Conservation (phyloP, 2,329 filamentous ascomycete genomes). For the Calonectria leucothoes region DNA sequence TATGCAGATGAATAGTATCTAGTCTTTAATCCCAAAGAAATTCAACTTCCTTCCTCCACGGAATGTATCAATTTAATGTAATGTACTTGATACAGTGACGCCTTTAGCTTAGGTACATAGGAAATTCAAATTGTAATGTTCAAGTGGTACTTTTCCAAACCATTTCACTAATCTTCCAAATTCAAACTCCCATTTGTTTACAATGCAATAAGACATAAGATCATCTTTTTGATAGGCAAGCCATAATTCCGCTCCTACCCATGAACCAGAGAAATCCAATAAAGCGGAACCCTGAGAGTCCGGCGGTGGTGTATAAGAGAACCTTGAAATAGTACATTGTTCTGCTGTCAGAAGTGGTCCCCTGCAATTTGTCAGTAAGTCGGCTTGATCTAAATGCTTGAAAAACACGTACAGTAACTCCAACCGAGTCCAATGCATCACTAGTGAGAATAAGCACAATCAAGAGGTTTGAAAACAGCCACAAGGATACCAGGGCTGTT, state of each 20-base stretch:
- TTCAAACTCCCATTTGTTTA: background rate
- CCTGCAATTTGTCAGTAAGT: slow-evolving; percentile 52
- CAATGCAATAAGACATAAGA: background rate
- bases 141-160: background rate
- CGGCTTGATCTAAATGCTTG: background rate
- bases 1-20: background rate
- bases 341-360: slow-evolving; percentile 66
- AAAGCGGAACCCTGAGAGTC: slow-evolving; percentile 86
- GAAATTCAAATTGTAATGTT: background rate
- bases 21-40: background rate
- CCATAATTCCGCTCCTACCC: slow-evolving; percentile 91
- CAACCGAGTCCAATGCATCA: slow-evolving; percentile 83
- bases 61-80: background rate
- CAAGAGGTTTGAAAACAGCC: slow-evolving; percentile 93
- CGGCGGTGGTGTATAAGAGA: slow-evolving; percentile 87
- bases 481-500: slow-evolving; percentile 88
- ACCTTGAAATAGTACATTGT: slow-evolving; percentile 90
- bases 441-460: slow-evolving; percentile 89
- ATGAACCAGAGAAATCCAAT: slow-evolving; percentile 93
- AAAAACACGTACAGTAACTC: slow-evolving; percentile 67
- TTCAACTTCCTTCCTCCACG: background rate
- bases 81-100: background rate
- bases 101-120: background rate
- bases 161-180: background rate
- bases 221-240: slow-evolving; percentile 80